These are phyloP conservation scores for Aspergillus sp. DNA, from an alignment of 2,329 filamentous ascomycete species.

Conservation along the genomic window DNA sequence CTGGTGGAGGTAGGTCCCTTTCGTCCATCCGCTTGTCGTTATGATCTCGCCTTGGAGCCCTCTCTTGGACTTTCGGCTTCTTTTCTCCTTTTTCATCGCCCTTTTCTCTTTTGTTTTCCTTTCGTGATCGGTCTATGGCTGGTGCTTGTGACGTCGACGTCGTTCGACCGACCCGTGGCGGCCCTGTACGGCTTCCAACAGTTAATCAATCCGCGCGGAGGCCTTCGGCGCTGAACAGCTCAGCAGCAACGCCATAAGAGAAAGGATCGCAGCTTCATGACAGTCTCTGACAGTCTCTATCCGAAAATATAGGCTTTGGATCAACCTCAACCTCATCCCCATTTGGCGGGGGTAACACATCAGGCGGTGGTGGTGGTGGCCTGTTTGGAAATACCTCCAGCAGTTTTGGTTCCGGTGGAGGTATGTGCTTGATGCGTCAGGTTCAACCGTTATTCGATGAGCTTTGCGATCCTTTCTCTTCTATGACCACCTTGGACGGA, in stretches of 20 bases:
- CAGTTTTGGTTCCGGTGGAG: slow-evolving; percentile 44
- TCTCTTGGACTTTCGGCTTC: not conserved
- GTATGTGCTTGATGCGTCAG: slow-evolving; percentile 34
- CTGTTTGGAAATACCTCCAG: slow-evolving; percentile 38
- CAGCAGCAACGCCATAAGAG: slow-evolving; percentile 26
- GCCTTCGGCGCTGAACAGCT: slow-evolving; percentile 28
- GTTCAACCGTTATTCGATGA: slow-evolving; percentile 14
- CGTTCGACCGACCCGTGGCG: slow-evolving; percentile 22
- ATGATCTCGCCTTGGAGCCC: not conserved
- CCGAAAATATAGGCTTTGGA: slow-evolving; percentile 43
- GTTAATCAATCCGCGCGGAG: slow-evolving; percentile 20
- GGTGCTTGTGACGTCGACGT: slow-evolving; percentile 33
- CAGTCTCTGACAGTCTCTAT: slow-evolving; percentile 40
- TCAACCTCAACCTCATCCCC: slow-evolving; percentile 37
- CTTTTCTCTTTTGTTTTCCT: not conserved
- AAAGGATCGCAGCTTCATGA: slow-evolving; percentile 33
- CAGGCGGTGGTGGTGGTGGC: slow-evolving; percentile 35
- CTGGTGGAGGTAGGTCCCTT: slow-evolving; percentile 37
- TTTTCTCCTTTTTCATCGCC: not conserved
- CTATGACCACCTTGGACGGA: slow-evolving; percentile 9
- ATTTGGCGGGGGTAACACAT: slow-evolving; percentile 36
- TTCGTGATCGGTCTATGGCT: slow-evolving; percentile 17
- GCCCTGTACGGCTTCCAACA: slow-evolving; percentile 23
- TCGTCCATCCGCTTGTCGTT: slow-evolving; percentile 16
- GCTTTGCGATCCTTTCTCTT: slow-evolving; percentile 27